phyloP scores from a whole-genome alignment of 331 rosid genomes.

The Stylosanthes scabra region DNA sequence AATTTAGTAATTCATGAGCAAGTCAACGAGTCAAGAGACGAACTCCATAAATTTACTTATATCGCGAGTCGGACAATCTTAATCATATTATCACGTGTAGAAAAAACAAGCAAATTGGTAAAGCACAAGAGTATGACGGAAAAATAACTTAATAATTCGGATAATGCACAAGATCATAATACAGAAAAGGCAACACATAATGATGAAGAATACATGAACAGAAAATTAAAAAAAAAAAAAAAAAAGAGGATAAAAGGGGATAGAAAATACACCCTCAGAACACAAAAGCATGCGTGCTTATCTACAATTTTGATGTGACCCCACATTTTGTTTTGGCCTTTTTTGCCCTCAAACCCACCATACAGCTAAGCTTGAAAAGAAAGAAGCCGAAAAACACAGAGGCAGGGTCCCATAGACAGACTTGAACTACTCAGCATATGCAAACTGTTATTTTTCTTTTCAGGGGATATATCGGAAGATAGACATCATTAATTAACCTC shows the following conservation, averaged over 20 bases:
- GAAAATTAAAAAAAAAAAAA: not conserved
- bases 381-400: conserved; percentile 16
- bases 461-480: not conserved
- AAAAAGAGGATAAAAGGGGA: conserved; percentile 26
- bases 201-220: conserved; percentile 37
- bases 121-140: not conserved
- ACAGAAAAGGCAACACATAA: conserved; percentile 12
- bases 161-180: conserved; percentile 20
- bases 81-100: too few relatives aligned
- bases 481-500: conserved; percentile 16
- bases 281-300: conserved; percentile 50
- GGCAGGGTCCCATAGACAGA: conserved; percentile 38
- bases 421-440: conserved; percentile 36
- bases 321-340: conserved; percentile 23
- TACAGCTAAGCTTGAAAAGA: not conserved
- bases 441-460: conserved; percentile 39
- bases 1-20: too few relatives aligned
- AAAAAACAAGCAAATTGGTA: too few relatives aligned
- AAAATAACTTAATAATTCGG: conserved; percentile 1
- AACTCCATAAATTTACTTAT: too few relatives aligned
- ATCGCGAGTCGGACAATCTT: too few relatives aligned
- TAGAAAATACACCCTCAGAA: conserved; percentile 50
- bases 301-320: conserved; percentile 60
- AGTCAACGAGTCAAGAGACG: too few relatives aligned
- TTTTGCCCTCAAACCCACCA: conserved; percentile 16